A percentile compares a stretch with the other conserved stretches of the same genome.
Evolutionary conservation across 2,329 filamentous ascomycete genomes (phyloP).

Genomic region (Trichoderma semiorbis): DNA sequence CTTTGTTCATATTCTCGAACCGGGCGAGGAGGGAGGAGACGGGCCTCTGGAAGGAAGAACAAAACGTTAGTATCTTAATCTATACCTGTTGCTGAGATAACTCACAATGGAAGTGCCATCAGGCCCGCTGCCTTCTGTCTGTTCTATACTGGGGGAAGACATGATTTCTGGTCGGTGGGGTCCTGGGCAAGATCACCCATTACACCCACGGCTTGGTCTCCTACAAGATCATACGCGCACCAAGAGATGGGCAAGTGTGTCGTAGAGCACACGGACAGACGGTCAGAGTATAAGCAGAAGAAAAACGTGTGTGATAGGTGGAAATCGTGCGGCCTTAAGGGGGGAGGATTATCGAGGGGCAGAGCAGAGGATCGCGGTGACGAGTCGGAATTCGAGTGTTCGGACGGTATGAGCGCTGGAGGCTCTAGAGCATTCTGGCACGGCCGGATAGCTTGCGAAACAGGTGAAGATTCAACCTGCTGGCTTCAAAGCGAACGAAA

Average conservation of each 20-base stretch:
- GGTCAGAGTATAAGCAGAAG: not conserved
- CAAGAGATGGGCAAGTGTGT: not conserved
- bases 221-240: constrained; percentile 29
- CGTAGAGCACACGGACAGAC: not conserved
- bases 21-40: constrained; percentile 77
- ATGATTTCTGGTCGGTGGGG: constrained; percentile 30
- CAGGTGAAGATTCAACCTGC: not conserved
- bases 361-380: constrained; percentile 14
- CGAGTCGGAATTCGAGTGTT: not conserved
- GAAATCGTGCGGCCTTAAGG: constrained; percentile 6
- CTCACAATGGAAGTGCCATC: constrained; percentile 75
- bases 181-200: constrained; percentile 33
- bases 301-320: not conserved
- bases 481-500: not conserved
- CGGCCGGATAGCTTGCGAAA: not conserved
- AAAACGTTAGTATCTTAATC: not conserved
- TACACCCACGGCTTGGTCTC: constrained; percentile 32
- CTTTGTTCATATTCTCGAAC: constrained; percentile 67
- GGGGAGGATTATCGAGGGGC: constrained; percentile 1
- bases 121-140: constrained; percentile 50
- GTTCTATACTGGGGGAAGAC: constrained; percentile 30
- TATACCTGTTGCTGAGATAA: not conserved
- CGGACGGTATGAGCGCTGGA: not conserved
- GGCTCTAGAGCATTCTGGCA: constrained; percentile 4
- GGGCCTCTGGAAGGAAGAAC: constrained; percentile 56